Percentiles rank a stretch among this genome's conserved stretches.
Evolutionary conservation across 202 grass and related monocot species (phyloP).

Genomic region (Zizania palustris): DNA sequence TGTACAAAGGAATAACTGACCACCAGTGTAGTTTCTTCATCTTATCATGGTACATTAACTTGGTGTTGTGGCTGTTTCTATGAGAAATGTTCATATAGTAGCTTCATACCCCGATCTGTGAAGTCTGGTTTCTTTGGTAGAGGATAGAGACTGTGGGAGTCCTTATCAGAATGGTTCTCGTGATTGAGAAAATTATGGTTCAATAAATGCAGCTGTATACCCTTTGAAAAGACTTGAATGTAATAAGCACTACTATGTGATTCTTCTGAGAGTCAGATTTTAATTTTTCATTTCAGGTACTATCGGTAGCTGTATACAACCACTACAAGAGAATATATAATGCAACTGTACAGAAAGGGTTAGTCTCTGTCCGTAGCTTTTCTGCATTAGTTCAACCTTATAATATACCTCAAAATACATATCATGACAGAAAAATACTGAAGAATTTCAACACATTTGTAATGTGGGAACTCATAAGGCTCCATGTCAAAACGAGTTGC

Average conservation of each 20-base stretch:
- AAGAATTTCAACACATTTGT: no score
- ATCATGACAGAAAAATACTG: no score
- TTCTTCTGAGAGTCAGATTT: slow-evolving; percentile 14
- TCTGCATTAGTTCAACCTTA: no score
- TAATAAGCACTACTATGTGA: background rate
- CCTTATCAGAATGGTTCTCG: slow-evolving; percentile 4
- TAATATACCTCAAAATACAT: no score
- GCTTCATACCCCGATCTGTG: background rate
- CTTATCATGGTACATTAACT: slow-evolving; percentile 5
- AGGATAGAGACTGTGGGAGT: background rate
- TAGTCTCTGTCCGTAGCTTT: no score
- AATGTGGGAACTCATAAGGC: no score
- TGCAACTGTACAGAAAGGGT: no score
- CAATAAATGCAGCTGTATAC: slow-evolving; percentile 10
- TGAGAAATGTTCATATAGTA: background rate
- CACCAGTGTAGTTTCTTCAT: background rate
- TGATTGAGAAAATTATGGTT: background rate
- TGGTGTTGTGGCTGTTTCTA: background rate
- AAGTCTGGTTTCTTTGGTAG: background rate
- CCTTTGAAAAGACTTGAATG: background rate
- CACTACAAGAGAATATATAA: no score
- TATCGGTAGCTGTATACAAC: no score
- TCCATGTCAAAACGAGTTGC: no score
- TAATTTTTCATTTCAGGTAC: slow-evolving; percentile 61
- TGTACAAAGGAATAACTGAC: background rate